These are phyloP conservation scores for Leccinum variicolor DNA, from an alignment of 768 basidiomycete species.

Conservation along the genomic window DNA sequence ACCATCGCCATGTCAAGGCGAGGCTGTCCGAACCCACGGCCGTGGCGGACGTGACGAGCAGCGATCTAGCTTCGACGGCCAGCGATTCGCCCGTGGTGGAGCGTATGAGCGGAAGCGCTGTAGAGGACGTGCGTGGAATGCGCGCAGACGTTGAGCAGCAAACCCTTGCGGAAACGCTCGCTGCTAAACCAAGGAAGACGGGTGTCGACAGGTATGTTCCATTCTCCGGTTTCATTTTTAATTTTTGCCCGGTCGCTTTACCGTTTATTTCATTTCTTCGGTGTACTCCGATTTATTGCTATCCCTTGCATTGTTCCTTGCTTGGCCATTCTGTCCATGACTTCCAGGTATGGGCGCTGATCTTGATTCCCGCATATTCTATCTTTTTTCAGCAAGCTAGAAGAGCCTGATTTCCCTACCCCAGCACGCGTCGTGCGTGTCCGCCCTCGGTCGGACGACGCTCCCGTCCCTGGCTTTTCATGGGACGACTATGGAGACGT, in stretches of 20 bases:
- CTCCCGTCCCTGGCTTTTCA: constrained; percentile 62
- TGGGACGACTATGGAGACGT: constrained; percentile 80
- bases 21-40: constrained; percentile 12
- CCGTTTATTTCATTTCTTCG: neutral
- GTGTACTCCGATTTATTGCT: neutral
- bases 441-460: constrained; percentile 51
- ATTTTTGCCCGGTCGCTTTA: neutral
- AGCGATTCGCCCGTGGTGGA: constrained; percentile 38
- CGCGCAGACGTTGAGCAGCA: constrained; percentile 26
- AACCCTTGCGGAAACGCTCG: constrained; percentile 59
- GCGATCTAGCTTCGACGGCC: constrained; percentile 53
- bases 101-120: constrained; percentile 25
- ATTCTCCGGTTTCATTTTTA: neutral
- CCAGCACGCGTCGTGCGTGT: constrained; percentile 71
- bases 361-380: neutral
- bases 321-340: neutral
- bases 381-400: constrained; percentile 51
- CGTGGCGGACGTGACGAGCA: constrained; percentile 39
- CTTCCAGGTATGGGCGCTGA: constrained; percentile 1
- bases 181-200: constrained; percentile 65
- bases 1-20: constrained; percentile 32
- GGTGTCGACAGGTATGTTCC: constrained; percentile 64
- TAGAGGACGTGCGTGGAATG: constrained; percentile 30
- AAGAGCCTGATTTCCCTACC: constrained; percentile 50
- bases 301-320: neutral